Evolutionary conservation across 2,329 filamentous ascomycete species (phyloP).

Genomic region (Ophiostoma australiae): DNA sequence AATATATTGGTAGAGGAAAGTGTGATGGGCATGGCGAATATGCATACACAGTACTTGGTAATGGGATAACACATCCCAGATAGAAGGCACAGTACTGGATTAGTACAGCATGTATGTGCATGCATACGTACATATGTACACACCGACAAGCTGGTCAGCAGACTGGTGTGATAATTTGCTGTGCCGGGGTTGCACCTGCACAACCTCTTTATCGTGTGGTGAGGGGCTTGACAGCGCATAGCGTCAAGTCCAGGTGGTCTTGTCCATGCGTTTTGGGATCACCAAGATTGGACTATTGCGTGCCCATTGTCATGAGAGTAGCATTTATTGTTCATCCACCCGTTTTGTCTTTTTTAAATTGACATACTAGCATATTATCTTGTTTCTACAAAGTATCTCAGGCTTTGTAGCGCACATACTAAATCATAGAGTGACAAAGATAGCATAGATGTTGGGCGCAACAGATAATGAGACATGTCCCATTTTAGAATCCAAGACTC

Average conservation of each 20-base stretch:
- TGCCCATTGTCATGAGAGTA: no score
- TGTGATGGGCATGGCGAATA: neutral
- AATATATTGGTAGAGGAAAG: neutral
- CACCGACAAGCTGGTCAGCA: neutral
- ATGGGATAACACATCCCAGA: no score
- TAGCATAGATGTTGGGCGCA: neutral
- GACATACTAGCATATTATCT: no score
- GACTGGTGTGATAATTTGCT: neutral
- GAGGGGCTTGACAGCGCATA: neutral
- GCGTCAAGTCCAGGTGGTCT: neutral
- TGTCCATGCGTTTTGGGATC: neutral
- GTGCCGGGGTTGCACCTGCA: neutral
- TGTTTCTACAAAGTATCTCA: no score
- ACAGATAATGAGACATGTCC: neutral
- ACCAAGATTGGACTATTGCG: neutral
- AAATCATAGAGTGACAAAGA: neutral
- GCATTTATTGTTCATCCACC: no score
- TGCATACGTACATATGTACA: no score
- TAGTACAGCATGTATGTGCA: no score
- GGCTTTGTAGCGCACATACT: neutral
- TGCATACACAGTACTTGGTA: neutral
- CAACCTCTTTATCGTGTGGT: neutral
- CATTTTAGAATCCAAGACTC: neutral
- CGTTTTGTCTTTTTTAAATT: no score
- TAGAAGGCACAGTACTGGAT: no score